Conservation (phyloP, 345 rosid genomes). For the Salix koriyanagi region DNA sequence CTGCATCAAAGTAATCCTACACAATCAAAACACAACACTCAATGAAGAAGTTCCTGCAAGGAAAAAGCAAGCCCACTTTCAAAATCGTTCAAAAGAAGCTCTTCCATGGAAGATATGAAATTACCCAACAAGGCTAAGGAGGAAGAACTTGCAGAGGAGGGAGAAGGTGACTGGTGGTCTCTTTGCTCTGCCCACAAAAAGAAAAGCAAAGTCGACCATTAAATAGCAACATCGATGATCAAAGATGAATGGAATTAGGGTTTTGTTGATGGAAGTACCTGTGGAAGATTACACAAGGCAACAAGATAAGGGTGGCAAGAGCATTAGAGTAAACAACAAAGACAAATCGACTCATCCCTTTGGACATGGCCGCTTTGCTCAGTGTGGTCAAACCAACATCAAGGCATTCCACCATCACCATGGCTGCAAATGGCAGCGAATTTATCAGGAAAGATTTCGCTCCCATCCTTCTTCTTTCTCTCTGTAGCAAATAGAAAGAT, state of each 20-base stretch:
- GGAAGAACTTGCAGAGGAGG: conserved; percentile 43
- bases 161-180: conserved; percentile 37
- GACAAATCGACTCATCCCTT: conserved; percentile 41
- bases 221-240: background rate
- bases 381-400: conserved; percentile 43
- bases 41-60: background rate
- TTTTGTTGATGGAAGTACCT: conserved; percentile 12
- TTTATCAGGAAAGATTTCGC: conserved; percentile 10
- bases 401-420: conserved; percentile 35
- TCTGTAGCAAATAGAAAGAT: background rate
- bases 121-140: conserved; percentile 47
- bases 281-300: conserved; percentile 23
- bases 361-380: conserved; percentile 50
- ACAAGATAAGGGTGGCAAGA: conserved; percentile 37
- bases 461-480: conserved; percentile 10
- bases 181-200: conserved; percentile 18
- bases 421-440: conserved; percentile 39
- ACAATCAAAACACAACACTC: background rate
- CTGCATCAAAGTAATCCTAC: conserved; percentile 50
- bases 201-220: background rate
- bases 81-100: background rate
- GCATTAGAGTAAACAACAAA: conserved; percentile 43
- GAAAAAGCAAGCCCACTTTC: background rate
- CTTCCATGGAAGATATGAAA: background rate
- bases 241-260: background rate